Evolutionary conservation across 208 protist species (phyloP), one percentile per base, ranked within the genome.

Genomic region (Acanthamoeba castellanii): DNA sequence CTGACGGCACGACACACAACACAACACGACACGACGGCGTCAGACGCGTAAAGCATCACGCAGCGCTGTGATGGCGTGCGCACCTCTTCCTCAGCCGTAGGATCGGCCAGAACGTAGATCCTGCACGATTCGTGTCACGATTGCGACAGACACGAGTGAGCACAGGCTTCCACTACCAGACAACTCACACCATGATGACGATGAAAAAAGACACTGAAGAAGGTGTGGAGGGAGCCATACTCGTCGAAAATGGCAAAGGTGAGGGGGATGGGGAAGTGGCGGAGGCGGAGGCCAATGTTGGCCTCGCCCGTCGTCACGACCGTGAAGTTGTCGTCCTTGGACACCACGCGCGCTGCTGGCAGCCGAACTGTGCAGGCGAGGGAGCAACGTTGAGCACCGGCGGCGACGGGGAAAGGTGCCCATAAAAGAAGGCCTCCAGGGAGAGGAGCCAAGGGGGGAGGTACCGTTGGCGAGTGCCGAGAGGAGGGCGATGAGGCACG

Each of bases 381-480:
- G 66, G 11, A 85, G 30, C 37, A 42, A 42, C 37, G 6, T 42
- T 42, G 37, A 42, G 37, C 37, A 42, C 37, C 37, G 37, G 37
- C 37, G 37, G n/a, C n/a, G n/a, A n/a, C n/a, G n/a, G n/a, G n/a
- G n/a, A 3, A 42, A 42, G 37, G 37, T 42, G 37, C 37, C 37
- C 37, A 42, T 42, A 1, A 42, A 42, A 1, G 37, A 42, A 37
- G 37, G 0, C 0, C 37, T 37, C 37, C 37, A 30, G 22, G 1
- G 0, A 34, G 27, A 70, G 6, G 61, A 16, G 25, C 5, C 9
- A 8, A 4, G 18, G 64, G 64, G 18, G 3, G 14, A 3, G 34
- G 37, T 30, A 96, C 94, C 93, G 89, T 95, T 95, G 81, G 84
- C 90, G 20, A 97, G 55, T 7, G 96, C 95, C 34, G 92, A 55